phyloP scores from a whole-genome alignment of 805 yeast genomes.

The Wickerhamomyces alni region DNA sequence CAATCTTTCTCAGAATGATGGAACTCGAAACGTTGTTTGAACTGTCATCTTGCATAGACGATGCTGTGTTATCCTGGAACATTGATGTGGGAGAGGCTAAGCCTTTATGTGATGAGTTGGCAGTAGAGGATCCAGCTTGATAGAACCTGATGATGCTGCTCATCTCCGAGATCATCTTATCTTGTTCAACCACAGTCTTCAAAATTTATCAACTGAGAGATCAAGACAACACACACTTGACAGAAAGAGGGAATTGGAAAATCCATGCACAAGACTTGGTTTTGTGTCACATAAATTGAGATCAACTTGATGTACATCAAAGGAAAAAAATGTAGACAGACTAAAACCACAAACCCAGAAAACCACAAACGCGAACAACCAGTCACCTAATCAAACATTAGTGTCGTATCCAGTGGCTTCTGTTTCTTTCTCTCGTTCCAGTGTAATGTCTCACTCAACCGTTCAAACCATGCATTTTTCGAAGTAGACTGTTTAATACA shows the following conservation, averaged over 20 bases:
- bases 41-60: neutral
- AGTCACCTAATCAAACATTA: neutral
- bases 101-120: conserved; percentile 2
- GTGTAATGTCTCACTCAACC: conserved; percentile 27
- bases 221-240: too few relatives aligned
- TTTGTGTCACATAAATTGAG: neutral
- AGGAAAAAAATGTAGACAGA: neutral
- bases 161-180: conserved; percentile 7
- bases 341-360: neutral
- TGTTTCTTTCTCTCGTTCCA: conserved; percentile 31
- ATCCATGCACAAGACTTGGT: neutral
- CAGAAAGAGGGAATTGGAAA: too few relatives aligned
- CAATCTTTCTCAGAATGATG: too few relatives aligned
- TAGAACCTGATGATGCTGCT: conserved; percentile 12
- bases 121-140: conserved; percentile 6
- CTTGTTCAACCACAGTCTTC: neutral
- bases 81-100: neutral
- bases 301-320: too few relatives aligned
- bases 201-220: too few relatives aligned
- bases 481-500: conserved; percentile 20
- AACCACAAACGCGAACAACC: neutral
- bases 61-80: neutral
- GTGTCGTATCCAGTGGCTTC: conserved; percentile 17
- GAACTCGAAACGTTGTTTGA: too few relatives aligned
- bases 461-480: conserved; percentile 26